phyloP scores from a whole-genome alignment of 345 rosid species.

The Rhodamnia rubescens region DNA sequence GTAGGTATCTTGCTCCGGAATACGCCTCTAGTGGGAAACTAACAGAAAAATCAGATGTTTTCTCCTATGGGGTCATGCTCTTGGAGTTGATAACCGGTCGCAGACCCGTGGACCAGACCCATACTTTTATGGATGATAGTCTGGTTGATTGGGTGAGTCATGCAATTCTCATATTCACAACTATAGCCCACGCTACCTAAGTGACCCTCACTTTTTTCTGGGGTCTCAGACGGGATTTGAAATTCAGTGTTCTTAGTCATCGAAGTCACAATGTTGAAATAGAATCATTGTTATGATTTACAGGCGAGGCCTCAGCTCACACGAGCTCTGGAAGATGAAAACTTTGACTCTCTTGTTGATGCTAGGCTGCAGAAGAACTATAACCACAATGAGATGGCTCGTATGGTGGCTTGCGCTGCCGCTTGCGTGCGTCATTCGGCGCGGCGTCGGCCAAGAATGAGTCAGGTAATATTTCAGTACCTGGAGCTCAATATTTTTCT shows the following conservation, averaged over 20 bases:
- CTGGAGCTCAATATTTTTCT: too few relatives aligned
- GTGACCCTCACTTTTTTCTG: background rate
- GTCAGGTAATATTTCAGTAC: constrained; percentile 44
- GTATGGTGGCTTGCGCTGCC: constrained; percentile 87
- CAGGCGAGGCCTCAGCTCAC: constrained; percentile 84
- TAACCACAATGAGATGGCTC: constrained; percentile 65
- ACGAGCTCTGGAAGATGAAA: constrained; percentile 56
- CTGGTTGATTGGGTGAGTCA: constrained; percentile 87
- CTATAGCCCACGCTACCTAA: background rate
- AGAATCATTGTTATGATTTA: background rate
- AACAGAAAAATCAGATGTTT: constrained; percentile 79
- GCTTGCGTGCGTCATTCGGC: constrained; percentile 86
- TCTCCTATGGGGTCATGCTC: constrained; percentile 89
- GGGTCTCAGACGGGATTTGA: background rate
- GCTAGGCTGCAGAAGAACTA: constrained; percentile 42
- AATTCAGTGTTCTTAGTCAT: background rate
- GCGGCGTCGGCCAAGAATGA: constrained; percentile 75
- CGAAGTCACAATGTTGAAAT: background rate
- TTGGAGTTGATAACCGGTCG: constrained; percentile 86
- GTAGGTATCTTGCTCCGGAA: constrained; percentile 90
- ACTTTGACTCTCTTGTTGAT: constrained; percentile 54
- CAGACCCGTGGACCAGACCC: constrained; percentile 56
- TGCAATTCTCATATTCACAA: background rate
- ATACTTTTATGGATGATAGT: constrained; percentile 73
- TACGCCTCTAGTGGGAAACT: constrained; percentile 92